Conservation (phyloP, 2,329 filamentous ascomycete genomes). For the Colletotrichum karsti region DNA sequence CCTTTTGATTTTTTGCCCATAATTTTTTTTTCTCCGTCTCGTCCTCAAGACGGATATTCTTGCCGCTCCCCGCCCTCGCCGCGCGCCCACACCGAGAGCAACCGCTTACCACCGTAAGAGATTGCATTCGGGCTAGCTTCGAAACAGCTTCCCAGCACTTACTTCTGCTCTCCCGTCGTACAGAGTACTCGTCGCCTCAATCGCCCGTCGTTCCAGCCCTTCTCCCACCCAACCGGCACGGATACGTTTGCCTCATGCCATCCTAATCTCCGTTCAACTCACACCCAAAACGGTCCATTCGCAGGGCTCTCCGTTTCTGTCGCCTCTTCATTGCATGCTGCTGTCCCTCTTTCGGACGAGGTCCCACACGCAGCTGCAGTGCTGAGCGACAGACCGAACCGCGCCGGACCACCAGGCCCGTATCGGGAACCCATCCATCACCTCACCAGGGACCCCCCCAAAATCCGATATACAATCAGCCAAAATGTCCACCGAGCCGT, state of each 20-base stretch:
- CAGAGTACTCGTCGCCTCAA: background rate
- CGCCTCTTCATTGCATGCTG: constrained; percentile 22
- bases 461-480: constrained; percentile 15
- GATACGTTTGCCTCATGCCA: constrained; percentile 29
- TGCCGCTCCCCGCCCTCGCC: background rate
- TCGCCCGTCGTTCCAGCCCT: background rate
- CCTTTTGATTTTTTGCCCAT: background rate
- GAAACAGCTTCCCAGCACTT: background rate
- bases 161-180: background rate
- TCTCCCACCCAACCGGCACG: constrained; percentile 6
- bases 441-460: background rate
- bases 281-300: constrained; percentile 3
- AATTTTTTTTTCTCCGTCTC: background rate
- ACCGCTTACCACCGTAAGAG: background rate
- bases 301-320: constrained; percentile 12
- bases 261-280: constrained; percentile 23
- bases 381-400: constrained; percentile 24
- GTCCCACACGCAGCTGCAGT: constrained; percentile 25
- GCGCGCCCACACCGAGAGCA: constrained; percentile 1
- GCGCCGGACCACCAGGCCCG: constrained; percentile 15
- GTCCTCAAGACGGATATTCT: background rate
- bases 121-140: constrained; percentile 12
- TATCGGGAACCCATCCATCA: constrained; percentile 13
- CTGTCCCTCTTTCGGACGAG: constrained; percentile 26
- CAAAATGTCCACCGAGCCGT: constrained; percentile 50